phyloP scores from a whole-genome alignment of 805 yeast genomes.

The Kodamaea leandrae region DNA sequence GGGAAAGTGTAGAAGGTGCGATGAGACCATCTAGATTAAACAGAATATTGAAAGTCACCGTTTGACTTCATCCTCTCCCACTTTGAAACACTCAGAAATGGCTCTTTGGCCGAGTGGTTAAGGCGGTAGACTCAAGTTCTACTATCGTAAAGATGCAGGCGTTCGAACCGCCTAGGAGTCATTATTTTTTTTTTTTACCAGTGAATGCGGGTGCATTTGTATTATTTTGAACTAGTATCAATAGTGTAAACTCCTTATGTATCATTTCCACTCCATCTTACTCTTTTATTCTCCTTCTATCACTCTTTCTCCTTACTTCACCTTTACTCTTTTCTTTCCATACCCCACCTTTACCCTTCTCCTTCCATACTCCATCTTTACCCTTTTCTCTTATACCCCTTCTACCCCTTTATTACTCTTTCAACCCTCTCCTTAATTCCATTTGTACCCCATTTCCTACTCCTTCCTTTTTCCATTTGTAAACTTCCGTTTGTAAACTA shows the following conservation, averaged over 20 bases:
- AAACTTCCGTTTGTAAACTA: background rate
- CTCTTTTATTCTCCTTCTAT: too few species aligned
- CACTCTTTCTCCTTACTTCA: too few species aligned
- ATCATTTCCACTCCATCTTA: background rate
- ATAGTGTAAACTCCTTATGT: background rate
- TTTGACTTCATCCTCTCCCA: too few species aligned
- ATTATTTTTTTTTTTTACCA: slow-evolving; percentile 8
- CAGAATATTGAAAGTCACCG: too few species aligned
- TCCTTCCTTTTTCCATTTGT: background rate
- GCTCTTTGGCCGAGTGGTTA: slow-evolving; percentile 8
- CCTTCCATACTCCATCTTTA: too few species aligned
- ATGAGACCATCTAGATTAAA: too few species aligned
- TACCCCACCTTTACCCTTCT: too few species aligned
- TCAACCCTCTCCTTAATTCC: too few species aligned
- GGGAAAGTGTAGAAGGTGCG: too few species aligned
- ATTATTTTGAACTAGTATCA: background rate
- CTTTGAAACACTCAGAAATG: background rate
- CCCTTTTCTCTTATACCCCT: too few species aligned
- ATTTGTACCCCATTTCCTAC: background rate
- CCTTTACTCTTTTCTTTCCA: background rate
- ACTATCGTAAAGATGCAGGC: slow-evolving; percentile 11
- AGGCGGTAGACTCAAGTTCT: slow-evolving; percentile 9
- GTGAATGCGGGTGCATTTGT: background rate
- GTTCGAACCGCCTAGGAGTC: slow-evolving; percentile 18
- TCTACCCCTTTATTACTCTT: too few species aligned